Base-by-base conservation (phyloP, 2,329 filamentous ascomycete species). In the Colletotrichum sp. region DNA sequence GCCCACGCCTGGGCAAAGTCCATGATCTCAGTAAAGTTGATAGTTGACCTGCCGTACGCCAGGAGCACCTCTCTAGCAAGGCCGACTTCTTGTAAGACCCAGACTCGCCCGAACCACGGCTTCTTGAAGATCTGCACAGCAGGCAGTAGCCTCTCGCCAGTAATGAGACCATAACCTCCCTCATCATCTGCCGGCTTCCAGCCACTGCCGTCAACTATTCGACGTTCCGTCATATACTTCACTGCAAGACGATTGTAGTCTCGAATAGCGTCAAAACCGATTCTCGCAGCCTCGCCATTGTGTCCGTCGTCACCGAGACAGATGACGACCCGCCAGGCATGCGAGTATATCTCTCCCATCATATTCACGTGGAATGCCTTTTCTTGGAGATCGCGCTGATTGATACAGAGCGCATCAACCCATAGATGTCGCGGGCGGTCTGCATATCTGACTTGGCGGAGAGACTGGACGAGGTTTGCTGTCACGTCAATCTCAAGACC, bases 81-180 rank as follows among this genome's bases (percentile, higher is more conserved):
- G 0, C 59, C 57, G 3, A 72, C 26, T 34, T 76, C 73, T 18
- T 76, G 73, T 13, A 72, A 13, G 15, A 76, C 70, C 73, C 73
- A 76, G 24, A 67, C 52, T 12, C 73, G 30, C 10, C 21, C 36
- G 60, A 71, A 76, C 69, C 69, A 76, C 10, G 69, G 62, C 7
- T 69, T 30, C 9, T 34, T 62, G 26, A 34, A 32, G 16, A 34
- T 62, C 26, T 32, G 10, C 28, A 62, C 18, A 32, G 59, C 59
- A 32, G 18, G 59, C 0, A 30, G 28, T n/a, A 62, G 28, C 59
- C 59, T n/a, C n/a, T 32, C 28, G 59, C 59, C 10, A 15, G 59
- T n/a, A 4, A 30, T 32, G 26, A 44, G 63, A 26, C n/a, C 34
- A 44, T 52, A 44, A 6, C 24, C 24, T 10, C 55, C 55, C 21